phyloP scores from a whole-genome alignment of 352 stramenopile genomes.

The Pythium graminicola region DNA sequence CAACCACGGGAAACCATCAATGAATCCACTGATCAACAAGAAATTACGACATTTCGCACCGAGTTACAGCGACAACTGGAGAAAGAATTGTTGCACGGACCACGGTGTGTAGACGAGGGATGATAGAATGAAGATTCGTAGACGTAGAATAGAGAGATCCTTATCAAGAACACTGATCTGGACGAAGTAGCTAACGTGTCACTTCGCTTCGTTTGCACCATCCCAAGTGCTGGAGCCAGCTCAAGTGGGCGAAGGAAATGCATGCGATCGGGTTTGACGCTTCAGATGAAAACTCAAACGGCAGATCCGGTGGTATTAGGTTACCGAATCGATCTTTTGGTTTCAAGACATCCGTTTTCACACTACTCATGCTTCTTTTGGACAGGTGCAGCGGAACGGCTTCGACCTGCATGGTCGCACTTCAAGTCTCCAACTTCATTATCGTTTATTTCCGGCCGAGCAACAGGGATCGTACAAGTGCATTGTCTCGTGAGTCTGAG shows the following conservation, averaged over 20 bases:
- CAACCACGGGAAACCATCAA: slow-evolving; percentile 57
- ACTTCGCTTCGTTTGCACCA: too few species aligned
- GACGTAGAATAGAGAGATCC: too few species aligned
- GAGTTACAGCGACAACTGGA: slow-evolving; percentile 39
- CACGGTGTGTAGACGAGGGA: neutral
- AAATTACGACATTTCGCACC: slow-evolving; percentile 65
- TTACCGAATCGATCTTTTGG: neutral
- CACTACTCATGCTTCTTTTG: neutral
- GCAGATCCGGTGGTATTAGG: neutral
- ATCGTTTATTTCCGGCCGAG: neutral
- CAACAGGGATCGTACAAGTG: neutral
- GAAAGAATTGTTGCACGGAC: slow-evolving; percentile 1
- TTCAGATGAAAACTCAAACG: too few species aligned
- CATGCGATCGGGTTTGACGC: too few species aligned
- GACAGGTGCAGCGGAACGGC: neutral
- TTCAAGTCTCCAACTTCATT: neutral
- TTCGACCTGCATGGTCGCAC: neutral
- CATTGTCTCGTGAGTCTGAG: neutral
- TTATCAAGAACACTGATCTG: too few species aligned
- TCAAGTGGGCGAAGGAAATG: too few species aligned
- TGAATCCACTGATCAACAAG: slow-evolving; percentile 47
- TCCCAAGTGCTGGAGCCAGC: too few species aligned
- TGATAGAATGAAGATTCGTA: slow-evolving; percentile 1
- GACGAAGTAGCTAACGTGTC: too few species aligned
- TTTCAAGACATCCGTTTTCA: slow-evolving; percentile 1